Evolutionary conservation across 495 filamentous ascomycete species (phyloP).

Genomic region (Apodospora peruviana): DNA sequence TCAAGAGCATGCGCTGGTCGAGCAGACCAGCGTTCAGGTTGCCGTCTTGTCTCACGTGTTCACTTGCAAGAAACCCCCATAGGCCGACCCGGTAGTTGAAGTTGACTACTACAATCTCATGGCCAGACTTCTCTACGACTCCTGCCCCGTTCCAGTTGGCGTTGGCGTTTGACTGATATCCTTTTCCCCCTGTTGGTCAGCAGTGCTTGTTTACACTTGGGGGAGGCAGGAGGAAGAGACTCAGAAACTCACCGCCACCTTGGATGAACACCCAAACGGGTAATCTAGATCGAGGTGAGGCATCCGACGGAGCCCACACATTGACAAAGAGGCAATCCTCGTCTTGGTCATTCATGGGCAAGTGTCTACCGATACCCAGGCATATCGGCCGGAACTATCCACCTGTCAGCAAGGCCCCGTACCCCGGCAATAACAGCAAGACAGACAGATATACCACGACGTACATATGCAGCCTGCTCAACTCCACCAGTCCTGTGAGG

Average conservation of each 20-base stretch:
- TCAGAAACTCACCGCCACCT: constrained; percentile 50
- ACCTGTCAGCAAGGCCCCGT: background rate
- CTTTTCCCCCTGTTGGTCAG: constrained; percentile 11
- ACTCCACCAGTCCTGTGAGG: constrained; percentile 16
- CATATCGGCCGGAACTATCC: constrained; percentile 45
- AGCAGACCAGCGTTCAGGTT: constrained; percentile 66
- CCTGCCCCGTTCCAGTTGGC: constrained; percentile 60
- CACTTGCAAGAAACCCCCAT: constrained; percentile 65
- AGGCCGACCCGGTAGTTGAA: constrained; percentile 73
- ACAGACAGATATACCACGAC: background rate
- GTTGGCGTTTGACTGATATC: constrained; percentile 59
- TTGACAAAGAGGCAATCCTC: constrained; percentile 77
- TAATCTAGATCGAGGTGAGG: constrained; percentile 40
- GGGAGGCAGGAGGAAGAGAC: background rate
- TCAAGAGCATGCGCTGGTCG: constrained; percentile 61
- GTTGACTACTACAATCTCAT: constrained; percentile 62
- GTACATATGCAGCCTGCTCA: constrained; percentile 21
- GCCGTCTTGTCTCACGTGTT: constrained; percentile 46
- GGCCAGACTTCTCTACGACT: constrained; percentile 53
- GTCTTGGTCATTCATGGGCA: constrained; percentile 32
- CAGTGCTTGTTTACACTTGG: background rate
- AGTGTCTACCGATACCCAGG: constrained; percentile 38
- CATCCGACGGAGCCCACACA: constrained; percentile 61
- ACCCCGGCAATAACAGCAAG: background rate
- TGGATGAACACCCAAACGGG: constrained; percentile 73